Evolutionary conservation across 345 rosid genomes (phyloP), one percentile per base, ranked within the genome.

Genomic region (Sisymbrium altissimum): DNA sequence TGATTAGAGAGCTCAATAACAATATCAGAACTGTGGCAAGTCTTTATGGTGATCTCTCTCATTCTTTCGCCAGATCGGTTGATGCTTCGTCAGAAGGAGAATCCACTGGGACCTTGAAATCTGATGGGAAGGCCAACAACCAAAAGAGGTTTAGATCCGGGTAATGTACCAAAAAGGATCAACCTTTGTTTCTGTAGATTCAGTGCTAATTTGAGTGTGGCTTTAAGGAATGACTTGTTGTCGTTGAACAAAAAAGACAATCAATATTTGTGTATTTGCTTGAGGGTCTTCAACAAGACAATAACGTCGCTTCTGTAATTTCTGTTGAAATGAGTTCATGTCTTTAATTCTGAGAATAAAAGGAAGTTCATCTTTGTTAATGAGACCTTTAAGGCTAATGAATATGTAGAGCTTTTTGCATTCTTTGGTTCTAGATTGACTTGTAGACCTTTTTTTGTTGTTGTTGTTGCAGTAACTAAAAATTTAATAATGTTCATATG

Each of bases 31-130:
- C 92, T 48, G 97, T 87, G 23, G 96, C 90, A 23, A 86, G 82
- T 81, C 92, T 93, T 45, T 93, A 93, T 78, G 84, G 93, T 12
- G 94, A 86, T 84, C 92, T 90, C 60, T 93, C 98, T 5, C 83
- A 74, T 82, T 82, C 87, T n/a, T 79, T 87, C 61, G 80, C 86
- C 12, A 83, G 81, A 64, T 83, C 93, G 29, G 41, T 81, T 36
- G 98, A 90, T 44, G 84, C 77, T 81, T 88, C 97, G 39, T 93
- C 88, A 0, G 98, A 93, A 78, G 98, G 96, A 0, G 98, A 93
- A 49, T 90, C 91, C 36, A 71, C 68, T 6, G 77, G 81, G 36
- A 81, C 83, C 21, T 71, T 86, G 44, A 90, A 82, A 78, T 84
- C 97, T 52, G 89, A 85, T 74, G 87, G 83, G 4, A 89, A 85